Evolutionary conservation across 176 grass and related monocot species (phyloP), one percentile per base, ranked within the genome.

Genomic region (Carex kokanica): DNA sequence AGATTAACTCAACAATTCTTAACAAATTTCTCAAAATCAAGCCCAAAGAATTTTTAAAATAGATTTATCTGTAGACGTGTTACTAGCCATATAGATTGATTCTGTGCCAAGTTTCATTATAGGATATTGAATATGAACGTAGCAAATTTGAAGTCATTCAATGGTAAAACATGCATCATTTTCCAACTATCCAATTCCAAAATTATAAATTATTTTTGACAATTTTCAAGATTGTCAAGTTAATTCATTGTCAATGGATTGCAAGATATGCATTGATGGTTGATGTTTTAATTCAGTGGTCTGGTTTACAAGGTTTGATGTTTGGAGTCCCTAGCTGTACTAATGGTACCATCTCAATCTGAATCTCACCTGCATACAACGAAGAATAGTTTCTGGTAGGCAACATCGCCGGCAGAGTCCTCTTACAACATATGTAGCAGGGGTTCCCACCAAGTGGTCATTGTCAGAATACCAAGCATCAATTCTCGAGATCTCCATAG

Each of bases 401-500:
- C 95, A 98, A 84, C 95, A 98, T 66, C 90, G 88, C 32, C 92
- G 89, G 23, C 91, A 93, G 62, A 98, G 91, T 15, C 95, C 95
- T 78, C 86, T 90, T 59, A 95, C 86, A 60, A 98, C 88, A 83
- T 93, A 91, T 62, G 84, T 89, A 84, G 95, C 95, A 55, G 91
- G 87, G 61, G 64, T 81, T 83, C 88, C 83, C 21, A 87, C 86
- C 14, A 87, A 84, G 53, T 88, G 87, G 87, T 91, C 83, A 25
- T 87, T 88, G 75, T 88, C 86, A 47, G 90, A 95, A 88, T 91
- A 98, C 92, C 95, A 98, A 86, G 95, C 90, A 93, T 98, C 95
- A 57, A 98, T 88, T 78, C 95, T 86, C 64, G 93, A 98, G 78
- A 98, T 98, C 80, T 93, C 92, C 86, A 91, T 93, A 43, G 92